Evolutionary conservation across 1,284 basidiomycete genomes (phyloP).

Genomic region (Volvariella surrecta): DNA sequence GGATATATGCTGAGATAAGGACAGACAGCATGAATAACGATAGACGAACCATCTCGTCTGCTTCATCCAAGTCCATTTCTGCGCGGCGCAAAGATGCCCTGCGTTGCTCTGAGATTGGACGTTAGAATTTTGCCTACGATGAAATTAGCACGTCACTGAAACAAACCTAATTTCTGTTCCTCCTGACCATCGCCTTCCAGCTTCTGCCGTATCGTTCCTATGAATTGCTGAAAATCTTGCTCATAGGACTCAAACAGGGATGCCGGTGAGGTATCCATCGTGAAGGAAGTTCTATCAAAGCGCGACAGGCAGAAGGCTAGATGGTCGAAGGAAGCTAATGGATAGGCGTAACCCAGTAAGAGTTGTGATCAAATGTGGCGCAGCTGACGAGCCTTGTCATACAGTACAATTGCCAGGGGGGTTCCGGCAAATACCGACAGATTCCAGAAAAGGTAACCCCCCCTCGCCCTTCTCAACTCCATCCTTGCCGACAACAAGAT

Average conservation of each 20-base stretch:
- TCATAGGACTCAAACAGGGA: conserved; percentile 77
- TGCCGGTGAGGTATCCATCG: conserved; percentile 79
- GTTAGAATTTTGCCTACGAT: too few relatives aligned
- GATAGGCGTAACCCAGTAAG: too few relatives aligned
- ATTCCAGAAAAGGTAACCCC: too few relatives aligned
- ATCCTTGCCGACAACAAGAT: too few relatives aligned
- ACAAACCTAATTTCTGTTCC: conserved; percentile 44
- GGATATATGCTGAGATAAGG: conserved; percentile 6
- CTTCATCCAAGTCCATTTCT: conserved; percentile 96
- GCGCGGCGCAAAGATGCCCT: conserved; percentile 79
- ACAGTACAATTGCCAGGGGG: too few relatives aligned
- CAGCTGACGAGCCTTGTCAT: too few relatives aligned
- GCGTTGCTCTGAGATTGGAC: conserved; percentile 56
- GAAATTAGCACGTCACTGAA: background rate
- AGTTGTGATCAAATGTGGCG: too few relatives aligned
- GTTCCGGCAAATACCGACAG: too few relatives aligned
- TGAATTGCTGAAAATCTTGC: conserved; percentile 71
- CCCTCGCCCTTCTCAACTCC: too few relatives aligned
- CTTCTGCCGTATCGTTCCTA: conserved; percentile 58
- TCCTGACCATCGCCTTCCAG: conserved; percentile 54
- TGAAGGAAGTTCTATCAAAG: too few relatives aligned
- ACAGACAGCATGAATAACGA: background rate
- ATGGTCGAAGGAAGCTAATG: too few relatives aligned
- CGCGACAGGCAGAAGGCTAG: too few relatives aligned
- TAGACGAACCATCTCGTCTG: conserved; percentile 84